phyloP scores from a whole-genome alignment of 192 early-diverging fungal genomes.

The Coemansia sp. region DNA sequence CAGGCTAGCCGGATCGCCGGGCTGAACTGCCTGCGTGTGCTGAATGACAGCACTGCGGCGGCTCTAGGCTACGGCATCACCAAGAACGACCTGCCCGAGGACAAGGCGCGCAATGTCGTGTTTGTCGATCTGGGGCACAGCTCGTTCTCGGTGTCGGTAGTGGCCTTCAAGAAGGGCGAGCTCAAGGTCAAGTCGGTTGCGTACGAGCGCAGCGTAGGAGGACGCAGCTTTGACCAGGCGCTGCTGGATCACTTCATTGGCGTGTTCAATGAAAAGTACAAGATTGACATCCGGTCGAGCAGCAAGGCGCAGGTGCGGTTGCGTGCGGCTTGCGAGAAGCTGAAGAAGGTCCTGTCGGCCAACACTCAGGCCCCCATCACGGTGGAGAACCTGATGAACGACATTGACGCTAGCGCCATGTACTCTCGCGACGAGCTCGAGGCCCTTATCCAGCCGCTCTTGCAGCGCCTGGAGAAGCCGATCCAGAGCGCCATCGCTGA shows the following conservation, averaged over 20 bases:
- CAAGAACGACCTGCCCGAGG: constrained; percentile 95
- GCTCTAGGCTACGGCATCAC: constrained; percentile 99
- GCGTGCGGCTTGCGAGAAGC: constrained; percentile 84
- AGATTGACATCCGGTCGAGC: constrained; percentile 86
- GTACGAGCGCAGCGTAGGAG: constrained; percentile 92
- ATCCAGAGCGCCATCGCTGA: constrained; percentile 74
- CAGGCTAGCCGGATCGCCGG: constrained; percentile 86
- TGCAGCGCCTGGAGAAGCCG: constrained; percentile 69
- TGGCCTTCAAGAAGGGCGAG: constrained; percentile 94
- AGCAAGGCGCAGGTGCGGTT: constrained; percentile 89
- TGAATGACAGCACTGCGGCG: constrained; percentile 91
- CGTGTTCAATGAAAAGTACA: constrained; percentile 93
- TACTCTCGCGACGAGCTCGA: constrained; percentile 85
- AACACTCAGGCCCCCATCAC: constrained; percentile 89
- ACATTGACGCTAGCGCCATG: constrained; percentile 85
- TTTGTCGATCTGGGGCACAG: constrained; percentile 96
- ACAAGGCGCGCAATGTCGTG: constrained; percentile 82
- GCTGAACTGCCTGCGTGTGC: constrained; percentile 84
- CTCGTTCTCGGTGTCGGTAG: constrained; percentile 76
- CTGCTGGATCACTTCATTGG: constrained; percentile 82
- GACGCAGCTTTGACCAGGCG: constrained; percentile 92
- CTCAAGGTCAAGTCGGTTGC: constrained; percentile 87
- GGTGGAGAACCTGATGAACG: constrained; percentile 95
- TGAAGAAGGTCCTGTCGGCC: constrained; percentile 95
- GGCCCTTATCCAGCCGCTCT: constrained; percentile 70